Conservation (phyloP, 164 flowering plant species). For the Buxus sempervirens region DNA sequence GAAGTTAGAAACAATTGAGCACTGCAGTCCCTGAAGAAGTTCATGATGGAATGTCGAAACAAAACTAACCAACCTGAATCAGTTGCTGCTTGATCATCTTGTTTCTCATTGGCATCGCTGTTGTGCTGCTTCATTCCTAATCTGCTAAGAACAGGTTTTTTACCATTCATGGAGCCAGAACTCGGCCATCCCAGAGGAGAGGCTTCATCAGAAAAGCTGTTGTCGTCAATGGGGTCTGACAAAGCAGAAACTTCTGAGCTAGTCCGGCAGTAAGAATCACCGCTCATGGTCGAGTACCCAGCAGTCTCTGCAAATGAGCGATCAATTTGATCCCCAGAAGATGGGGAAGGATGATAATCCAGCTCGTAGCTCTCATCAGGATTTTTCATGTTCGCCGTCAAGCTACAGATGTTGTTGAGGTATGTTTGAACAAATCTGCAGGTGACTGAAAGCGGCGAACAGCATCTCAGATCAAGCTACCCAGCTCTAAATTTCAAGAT, state of each 20-base stretch:
- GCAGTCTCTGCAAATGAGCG: neutral
- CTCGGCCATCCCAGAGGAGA: neutral
- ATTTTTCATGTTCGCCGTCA: neutral
- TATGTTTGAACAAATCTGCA: slow-evolving; percentile 3
- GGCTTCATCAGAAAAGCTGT: neutral
- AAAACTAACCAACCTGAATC: slow-evolving; percentile 45
- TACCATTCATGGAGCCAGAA: neutral
- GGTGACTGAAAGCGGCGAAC: neutral
- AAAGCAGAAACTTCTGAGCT: neutral
- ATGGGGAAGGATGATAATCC: slow-evolving; percentile 5
- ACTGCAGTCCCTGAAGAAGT: neutral
- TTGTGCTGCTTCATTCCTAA: neutral
- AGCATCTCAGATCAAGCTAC: neutral
- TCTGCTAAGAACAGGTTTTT: neutral
- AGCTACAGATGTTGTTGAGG: neutral
- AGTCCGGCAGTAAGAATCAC: neutral
- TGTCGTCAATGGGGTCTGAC: neutral
- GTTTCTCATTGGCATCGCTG: neutral
- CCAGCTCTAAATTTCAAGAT: neutral
- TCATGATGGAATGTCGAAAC: neutral
- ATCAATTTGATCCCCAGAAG: neutral
- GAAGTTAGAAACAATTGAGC: neutral
- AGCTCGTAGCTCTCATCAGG: neutral
- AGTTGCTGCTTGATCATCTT: slow-evolving; percentile 1
- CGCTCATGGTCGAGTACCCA: neutral